These are phyloP conservation scores for Croton laevigatus DNA, from an alignment of 441 rosid species.

Conservation along the genomic window DNA sequence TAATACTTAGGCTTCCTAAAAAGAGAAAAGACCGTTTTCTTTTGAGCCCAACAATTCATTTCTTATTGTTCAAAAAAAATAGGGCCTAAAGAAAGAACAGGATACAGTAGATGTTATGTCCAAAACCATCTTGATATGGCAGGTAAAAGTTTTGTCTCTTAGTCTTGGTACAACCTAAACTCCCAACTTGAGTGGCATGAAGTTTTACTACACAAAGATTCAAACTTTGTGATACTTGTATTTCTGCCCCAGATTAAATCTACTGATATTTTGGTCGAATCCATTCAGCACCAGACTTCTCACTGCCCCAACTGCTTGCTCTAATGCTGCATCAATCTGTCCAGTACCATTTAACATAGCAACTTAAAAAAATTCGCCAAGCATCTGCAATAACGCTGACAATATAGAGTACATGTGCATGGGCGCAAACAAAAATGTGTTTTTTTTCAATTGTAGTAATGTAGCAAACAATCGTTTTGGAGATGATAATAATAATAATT, in stretches of 20 bases:
- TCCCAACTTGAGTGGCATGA: neutral
- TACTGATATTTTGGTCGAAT: conserved; percentile 49
- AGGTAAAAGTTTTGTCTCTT: neutral
- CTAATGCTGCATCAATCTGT: conserved; percentile 71
- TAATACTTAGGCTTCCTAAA: neutral
- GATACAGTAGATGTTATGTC: neutral
- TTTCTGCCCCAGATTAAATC: conserved; percentile 79
- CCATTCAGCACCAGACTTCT: conserved; percentile 58
- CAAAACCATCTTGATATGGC: neutral
- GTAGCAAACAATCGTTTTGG: no score
- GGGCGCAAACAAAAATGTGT: no score
- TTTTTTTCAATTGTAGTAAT: no score
- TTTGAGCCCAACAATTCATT: neutral
- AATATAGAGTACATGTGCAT: no score
- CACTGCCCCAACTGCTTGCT: conserved; percentile 69
- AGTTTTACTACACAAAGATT: conserved; percentile 2
- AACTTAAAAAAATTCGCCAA: neutral
- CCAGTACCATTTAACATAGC: neutral
- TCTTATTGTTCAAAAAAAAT: neutral
- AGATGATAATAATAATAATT: neutral
- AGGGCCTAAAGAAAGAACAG: neutral
- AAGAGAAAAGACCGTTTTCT: no score
- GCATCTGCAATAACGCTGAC: neutral
- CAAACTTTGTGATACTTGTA: conserved; percentile 77
- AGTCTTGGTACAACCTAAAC: neutral